Base-by-base conservation (phyloP, 345 rosid genomes). In the Eucalyptus shirleyi region DNA sequence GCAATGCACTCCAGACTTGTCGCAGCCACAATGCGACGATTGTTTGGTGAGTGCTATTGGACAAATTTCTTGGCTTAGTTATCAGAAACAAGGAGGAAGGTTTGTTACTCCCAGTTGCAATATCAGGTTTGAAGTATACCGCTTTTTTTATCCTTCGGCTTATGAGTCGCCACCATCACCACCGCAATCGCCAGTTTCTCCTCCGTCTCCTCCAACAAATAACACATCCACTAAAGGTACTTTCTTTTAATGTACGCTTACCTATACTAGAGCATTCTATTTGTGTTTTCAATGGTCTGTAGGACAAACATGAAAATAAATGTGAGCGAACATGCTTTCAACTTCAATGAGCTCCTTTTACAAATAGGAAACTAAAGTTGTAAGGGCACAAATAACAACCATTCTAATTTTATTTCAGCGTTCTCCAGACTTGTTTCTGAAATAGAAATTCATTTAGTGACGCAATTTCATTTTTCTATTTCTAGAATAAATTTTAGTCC, bases 381-480 rank as follows among this genome's bases (percentile, higher is more conserved):
- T n/a, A n/a, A n/a, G n/a, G n/a, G n/a, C n/a, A n/a, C n/a, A n/a
- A n/a, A 50, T 50, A 0, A 50, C 1, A 50, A 50, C 19, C 18
- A 50, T 50, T 50, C 0, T 50, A 50, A 15, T 32, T 67, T 6
- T n/a, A 7, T 9, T 55, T 55, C 11, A 6, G 6, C 3, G 3
- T 50, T 50, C 18, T 50, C 18, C 0, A 50, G 0, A 50, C 7
- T 50, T 1, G 53, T 15, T 15, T 50, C 0, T 15, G 0, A 0
- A 50, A 50, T 50, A 50, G 0, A 15, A 15, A 50, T n/a, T n/a
- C n/a, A n/a, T n/a, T n/a, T n/a, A n/a, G n/a, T n/a, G n/a, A n/a
- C n/a, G n/a, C n/a, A n/a, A n/a, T n/a, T n/a, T n/a, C n/a, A n/a
- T n/a, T n/a, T n/a, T n/a, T n/a, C n/a, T n/a, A n/a, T n/a, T n/a